A percentile compares a stretch with the other conserved stretches of the same genome.
Evolutionary conservation across 805 yeast species (phyloP).

Genomic region (Lipomyces oligophaga): DNA sequence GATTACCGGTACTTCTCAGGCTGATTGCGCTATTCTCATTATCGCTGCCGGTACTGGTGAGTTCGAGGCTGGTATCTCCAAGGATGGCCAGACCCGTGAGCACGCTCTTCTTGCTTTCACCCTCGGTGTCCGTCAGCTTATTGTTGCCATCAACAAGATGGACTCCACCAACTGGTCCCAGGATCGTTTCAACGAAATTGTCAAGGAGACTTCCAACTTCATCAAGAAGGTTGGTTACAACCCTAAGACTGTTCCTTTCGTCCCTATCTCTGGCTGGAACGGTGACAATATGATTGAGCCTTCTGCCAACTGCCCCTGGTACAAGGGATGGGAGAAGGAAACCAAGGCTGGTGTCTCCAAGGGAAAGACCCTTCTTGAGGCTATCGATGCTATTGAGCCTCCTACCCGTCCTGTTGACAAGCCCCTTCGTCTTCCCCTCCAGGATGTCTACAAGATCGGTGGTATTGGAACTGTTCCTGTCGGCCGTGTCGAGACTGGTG

Average conservation of each 20-base stretch:
- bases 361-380: constrained; percentile 82
- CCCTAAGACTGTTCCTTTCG: constrained; percentile 79
- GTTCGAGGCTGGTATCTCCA: constrained; percentile 92
- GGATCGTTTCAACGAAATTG: constrained; percentile 72
- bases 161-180: constrained; percentile 87
- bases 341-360: constrained; percentile 64
- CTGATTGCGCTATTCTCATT: constrained; percentile 86
- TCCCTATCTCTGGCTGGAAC: constrained; percentile 88
- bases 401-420: constrained; percentile 78
- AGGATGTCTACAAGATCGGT: constrained; percentile 91
- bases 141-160: constrained; percentile 93
- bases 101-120: constrained; percentile 89
- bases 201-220: constrained; percentile 73
- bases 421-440: constrained; percentile 86
- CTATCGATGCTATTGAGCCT: constrained; percentile 78
- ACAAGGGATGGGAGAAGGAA: constrained; percentile 82
- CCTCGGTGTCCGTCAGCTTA: constrained; percentile 80
- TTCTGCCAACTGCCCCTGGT: constrained; percentile 79
- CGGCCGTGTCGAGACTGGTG: constrained; percentile 93
- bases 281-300: constrained; percentile 92
- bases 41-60: constrained; percentile 93
- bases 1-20: constrained; percentile 94
- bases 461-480: constrained; percentile 90
- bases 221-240: constrained; percentile 82
- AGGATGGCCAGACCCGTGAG: constrained; percentile 94